These are phyloP conservation scores for Fusarium mangiferae DNA, from an alignment of 2,329 filamentous ascomycete genomes.

Conservation along the genomic window DNA sequence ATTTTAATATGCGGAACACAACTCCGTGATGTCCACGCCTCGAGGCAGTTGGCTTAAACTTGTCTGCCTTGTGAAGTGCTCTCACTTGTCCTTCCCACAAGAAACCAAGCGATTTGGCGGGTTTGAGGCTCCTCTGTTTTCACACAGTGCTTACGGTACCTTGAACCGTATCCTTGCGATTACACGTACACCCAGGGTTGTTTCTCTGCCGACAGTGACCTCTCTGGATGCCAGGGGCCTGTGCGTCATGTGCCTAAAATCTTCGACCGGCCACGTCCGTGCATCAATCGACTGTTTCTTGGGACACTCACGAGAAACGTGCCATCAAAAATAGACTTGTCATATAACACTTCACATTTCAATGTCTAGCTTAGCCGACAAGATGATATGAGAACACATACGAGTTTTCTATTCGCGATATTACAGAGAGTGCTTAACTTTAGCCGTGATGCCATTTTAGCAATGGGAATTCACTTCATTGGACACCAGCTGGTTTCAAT, in stretches of 20 bases:
- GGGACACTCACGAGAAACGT: slow-evolving; percentile 26
- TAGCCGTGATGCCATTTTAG: slow-evolving; percentile 4
- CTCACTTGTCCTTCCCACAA: slow-evolving; percentile 17
- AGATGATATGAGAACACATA: slow-evolving; percentile 24
- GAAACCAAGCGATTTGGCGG: slow-evolving; percentile 2
- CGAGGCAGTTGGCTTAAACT: background rate
- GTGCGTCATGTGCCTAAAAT: slow-evolving; percentile 37
- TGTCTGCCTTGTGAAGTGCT: slow-evolving; percentile 4
- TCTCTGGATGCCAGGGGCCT: slow-evolving; percentile 15
- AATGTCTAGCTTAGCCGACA: slow-evolving; percentile 8
- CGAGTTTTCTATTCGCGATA: slow-evolving; percentile 2
- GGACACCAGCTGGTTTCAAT: background rate
- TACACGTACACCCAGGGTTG: slow-evolving; percentile 22
- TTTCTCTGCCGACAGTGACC: slow-evolving; percentile 33
- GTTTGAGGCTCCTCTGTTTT: slow-evolving; percentile 7
- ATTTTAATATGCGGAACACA: slow-evolving; percentile 14
- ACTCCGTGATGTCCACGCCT: slow-evolving; percentile 3
- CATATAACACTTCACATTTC: slow-evolving; percentile 18
- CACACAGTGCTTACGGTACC: slow-evolving; percentile 22
- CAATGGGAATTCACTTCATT: slow-evolving; percentile 8
- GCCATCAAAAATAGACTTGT: slow-evolving; percentile 35
- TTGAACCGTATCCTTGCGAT: slow-evolving; percentile 3
- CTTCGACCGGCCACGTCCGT: slow-evolving; percentile 41
- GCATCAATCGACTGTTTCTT: slow-evolving; percentile 40
- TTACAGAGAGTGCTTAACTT: background rate